Evolutionary conservation across 2,329 filamentous ascomycete genomes (phyloP).

Genomic region (Thielaviopsis musarum): DNA sequence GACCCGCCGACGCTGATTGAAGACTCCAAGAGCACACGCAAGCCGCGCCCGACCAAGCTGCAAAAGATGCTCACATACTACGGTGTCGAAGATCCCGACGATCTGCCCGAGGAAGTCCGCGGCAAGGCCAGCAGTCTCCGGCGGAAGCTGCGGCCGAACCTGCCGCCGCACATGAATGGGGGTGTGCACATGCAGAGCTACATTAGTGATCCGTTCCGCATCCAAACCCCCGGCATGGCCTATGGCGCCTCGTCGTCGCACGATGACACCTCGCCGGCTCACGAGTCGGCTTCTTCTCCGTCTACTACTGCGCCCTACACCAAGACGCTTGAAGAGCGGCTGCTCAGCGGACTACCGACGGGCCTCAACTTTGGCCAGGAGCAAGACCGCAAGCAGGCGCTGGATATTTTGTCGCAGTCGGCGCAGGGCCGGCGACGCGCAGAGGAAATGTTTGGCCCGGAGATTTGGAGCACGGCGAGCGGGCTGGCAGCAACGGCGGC

Average conservation of each 20-base stretch:
- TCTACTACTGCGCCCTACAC: conserved; percentile 12
- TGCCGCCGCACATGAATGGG: conserved; percentile 15
- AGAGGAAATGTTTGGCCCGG: conserved; percentile 32
- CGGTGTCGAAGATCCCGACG: conserved; percentile 77
- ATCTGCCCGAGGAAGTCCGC: conserved; percentile 68
- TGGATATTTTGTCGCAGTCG: conserved; percentile 35
- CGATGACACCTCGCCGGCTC: conserved; percentile 12
- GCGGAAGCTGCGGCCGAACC: conserved; percentile 49
- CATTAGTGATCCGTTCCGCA: conserved; percentile 14
- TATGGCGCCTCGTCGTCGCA: conserved; percentile 16
- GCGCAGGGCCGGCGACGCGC: conserved; percentile 33
- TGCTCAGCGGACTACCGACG: conserved; percentile 31
- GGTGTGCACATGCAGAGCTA: conserved; percentile 12
- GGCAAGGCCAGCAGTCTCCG: conserved; percentile 60
- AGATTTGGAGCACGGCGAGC: conserved; percentile 26
- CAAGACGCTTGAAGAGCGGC: conserved; percentile 31
- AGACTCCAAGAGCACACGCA: conserved; percentile 77
- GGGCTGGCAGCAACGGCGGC: conserved; percentile 7
- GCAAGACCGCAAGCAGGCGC: conserved; percentile 30
- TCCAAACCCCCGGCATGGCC: conserved; percentile 14
- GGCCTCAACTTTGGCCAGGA: conserved; percentile 28
- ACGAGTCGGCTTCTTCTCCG: conserved; percentile 13
- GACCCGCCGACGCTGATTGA: conserved; percentile 73
- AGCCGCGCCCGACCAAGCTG: conserved; percentile 89
- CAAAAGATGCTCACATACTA: conserved; percentile 86